phyloP scores from a whole-genome alignment of 1,284 basidiomycete species.

The Coniferiporia sulphurascens region DNA sequence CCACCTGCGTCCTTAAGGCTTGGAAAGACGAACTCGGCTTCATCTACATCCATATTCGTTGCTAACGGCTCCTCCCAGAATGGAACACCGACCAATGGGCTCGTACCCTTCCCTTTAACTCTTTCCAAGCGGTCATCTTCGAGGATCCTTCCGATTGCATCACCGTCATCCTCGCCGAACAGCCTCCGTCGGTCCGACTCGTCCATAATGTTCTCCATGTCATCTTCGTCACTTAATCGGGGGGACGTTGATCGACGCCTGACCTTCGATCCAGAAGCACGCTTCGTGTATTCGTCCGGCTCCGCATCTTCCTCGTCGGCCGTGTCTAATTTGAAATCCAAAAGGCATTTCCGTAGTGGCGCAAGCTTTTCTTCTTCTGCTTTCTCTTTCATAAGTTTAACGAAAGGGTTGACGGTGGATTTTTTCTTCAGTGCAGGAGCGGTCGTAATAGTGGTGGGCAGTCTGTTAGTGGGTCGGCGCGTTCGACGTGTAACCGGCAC shows the following conservation, averaged over 20 bases:
- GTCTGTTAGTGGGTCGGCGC: not conserved
- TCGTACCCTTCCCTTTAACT: constrained; percentile 22
- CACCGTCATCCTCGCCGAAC: constrained; percentile 32
- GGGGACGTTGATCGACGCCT: not conserved
- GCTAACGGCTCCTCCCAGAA: constrained; percentile 31
- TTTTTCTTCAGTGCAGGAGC: constrained; percentile 25
- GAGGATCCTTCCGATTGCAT: constrained; percentile 38
- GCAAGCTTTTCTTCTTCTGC: constrained; percentile 24
- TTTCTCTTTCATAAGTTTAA: constrained; percentile 32
- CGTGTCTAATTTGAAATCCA: constrained; percentile 8
- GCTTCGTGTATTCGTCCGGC: not conserved
- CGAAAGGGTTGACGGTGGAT: constrained; percentile 42
- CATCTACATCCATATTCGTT: constrained; percentile 25
- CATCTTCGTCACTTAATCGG: constrained; percentile 25
- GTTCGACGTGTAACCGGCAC: not conserved
- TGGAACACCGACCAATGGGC: constrained; percentile 30
- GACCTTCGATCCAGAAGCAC: not conserved
- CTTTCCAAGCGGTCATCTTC: constrained; percentile 30
- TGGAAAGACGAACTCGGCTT: not conserved
- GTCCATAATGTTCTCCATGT: constrained; percentile 25
- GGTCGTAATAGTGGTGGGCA: not conserved
- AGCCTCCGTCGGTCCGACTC: constrained; percentile 35
- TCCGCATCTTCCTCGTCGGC: constrained; percentile 19
- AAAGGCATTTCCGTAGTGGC: constrained; percentile 8
- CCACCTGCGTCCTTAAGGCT: not conserved